Conservation (phyloP, 2,329 filamentous ascomycete genomes). For the Xylaria digitata region DNA sequence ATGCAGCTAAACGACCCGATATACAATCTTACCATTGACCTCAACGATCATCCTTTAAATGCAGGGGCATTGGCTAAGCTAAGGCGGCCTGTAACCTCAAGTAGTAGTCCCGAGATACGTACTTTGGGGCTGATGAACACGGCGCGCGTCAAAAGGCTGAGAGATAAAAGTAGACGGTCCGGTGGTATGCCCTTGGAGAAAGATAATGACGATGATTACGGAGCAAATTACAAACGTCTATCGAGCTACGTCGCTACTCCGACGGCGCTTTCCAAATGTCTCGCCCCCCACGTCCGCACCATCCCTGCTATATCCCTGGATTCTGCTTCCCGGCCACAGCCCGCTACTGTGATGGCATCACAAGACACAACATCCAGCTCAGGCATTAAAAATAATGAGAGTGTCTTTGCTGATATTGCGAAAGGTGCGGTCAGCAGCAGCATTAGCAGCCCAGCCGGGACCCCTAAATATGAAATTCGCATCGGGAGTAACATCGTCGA, state of each 20-base stretch:
- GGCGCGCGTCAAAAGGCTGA: background rate
- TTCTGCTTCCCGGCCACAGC: background rate
- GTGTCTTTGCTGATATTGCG: background rate
- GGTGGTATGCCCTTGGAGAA: conserved; percentile 3
- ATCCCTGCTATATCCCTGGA: background rate
- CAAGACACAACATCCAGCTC: background rate
- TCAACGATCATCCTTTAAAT: background rate
- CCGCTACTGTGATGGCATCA: background rate
- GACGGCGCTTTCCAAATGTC: conserved; percentile 1
- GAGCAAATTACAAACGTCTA: conserved; percentile 11
- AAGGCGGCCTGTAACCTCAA: background rate
- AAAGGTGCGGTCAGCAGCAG: background rate
- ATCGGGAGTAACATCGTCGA: conserved; percentile 3
- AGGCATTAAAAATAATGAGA: background rate
- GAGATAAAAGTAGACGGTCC: background rate
- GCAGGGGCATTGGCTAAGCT: background rate
- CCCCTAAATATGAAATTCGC: background rate
- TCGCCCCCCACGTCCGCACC: conserved; percentile 11
- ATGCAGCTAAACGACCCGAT: conserved; percentile 26
- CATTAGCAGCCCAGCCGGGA: conserved; percentile 5
- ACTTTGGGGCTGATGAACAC: background rate
- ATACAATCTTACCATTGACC: conserved; percentile 16
- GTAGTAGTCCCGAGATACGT: conserved; percentile 1
- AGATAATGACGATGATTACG: conserved; percentile 19
- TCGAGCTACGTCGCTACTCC: background rate